These are phyloP conservation scores for Dictyostelium purpureum DNA, from an alignment of 78 protist genomes.

Conservation along the genomic window DNA sequence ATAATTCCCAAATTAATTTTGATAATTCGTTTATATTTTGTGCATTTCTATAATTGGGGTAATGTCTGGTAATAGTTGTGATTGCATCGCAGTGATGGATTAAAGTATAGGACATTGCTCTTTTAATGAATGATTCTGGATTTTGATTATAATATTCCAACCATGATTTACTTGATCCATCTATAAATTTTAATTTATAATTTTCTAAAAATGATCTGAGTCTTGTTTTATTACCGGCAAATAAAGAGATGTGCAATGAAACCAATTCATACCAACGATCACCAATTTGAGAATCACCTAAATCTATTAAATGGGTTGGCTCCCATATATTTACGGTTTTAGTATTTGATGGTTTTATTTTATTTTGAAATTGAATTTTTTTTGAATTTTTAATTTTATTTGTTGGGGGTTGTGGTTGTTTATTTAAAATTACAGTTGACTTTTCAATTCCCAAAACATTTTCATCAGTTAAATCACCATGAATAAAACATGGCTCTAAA, in stretches of 20 bases:
- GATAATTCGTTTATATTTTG: conserved; percentile 10
- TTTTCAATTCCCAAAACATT: conserved; percentile 35
- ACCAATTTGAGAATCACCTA: conserved; percentile 59
- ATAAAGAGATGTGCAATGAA: conserved; percentile 66
- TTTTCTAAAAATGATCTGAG: conserved; percentile 11
- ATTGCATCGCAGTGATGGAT: conserved; percentile 78
- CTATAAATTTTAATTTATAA: not conserved
- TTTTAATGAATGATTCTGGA: conserved; percentile 15
- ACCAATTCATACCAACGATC: conserved; percentile 73
- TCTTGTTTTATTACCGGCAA: conserved; percentile 41
- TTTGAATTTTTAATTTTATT: not conserved
- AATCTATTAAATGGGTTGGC: conserved; percentile 53
- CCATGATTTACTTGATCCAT: not conserved
- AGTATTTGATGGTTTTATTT: not conserved
- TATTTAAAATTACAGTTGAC: not conserved
- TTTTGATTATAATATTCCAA: conserved; percentile 4
- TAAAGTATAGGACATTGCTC: conserved; percentile 60
- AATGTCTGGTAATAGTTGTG: conserved; percentile 43
- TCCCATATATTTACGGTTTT: conserved; percentile 20
- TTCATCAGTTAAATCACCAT: conserved; percentile 63
- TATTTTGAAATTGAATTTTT: not conserved
- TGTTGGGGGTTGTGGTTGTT: not conserved
- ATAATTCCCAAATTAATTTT: conserved; percentile 23
- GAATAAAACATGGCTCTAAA: conserved; percentile 57
- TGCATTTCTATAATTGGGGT: not conserved